Conservation (phyloP, 768 basidiomycete genomes). For the Naganishia friedmannii region DNA sequence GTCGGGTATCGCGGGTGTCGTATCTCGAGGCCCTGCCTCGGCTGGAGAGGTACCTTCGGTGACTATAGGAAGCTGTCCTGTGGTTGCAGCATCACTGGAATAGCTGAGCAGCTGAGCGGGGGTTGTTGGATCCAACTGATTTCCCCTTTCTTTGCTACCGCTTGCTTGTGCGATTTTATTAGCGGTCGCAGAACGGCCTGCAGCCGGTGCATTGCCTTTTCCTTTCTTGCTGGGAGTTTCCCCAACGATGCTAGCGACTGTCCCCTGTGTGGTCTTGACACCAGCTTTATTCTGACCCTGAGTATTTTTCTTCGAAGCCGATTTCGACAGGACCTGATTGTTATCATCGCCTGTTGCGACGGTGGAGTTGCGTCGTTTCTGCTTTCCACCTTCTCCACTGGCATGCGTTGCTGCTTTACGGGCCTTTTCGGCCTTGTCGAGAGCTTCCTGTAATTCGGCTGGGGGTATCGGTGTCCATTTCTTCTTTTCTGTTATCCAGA, state of each 20-base stretch:
- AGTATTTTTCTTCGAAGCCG: conserved; percentile 14
- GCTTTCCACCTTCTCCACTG: conserved; percentile 22
- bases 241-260: neutral
- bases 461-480: conserved; percentile 66
- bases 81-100: neutral
- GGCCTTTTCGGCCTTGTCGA: conserved; percentile 51
- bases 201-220: neutral
- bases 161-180: neutral
- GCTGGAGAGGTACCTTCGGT: neutral
- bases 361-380: conserved; percentile 15
- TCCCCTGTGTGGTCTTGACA: neutral
- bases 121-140: neutral
- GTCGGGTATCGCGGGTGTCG: neutral
- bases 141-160: neutral
- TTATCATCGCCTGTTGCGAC: neutral
- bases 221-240: conserved; percentile 8
- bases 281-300: neutral
- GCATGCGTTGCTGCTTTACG: conserved; percentile 19
- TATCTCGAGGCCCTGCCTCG: neutral
- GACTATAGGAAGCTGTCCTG: neutral
- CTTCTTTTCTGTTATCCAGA: conserved; percentile 55
- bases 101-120: neutral
- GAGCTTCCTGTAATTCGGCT: conserved; percentile 60
- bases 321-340: neutral
- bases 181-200: neutral